Conservation (phyloP, 2,329 filamentous ascomycete species). For the Nemania abortiva region DNA sequence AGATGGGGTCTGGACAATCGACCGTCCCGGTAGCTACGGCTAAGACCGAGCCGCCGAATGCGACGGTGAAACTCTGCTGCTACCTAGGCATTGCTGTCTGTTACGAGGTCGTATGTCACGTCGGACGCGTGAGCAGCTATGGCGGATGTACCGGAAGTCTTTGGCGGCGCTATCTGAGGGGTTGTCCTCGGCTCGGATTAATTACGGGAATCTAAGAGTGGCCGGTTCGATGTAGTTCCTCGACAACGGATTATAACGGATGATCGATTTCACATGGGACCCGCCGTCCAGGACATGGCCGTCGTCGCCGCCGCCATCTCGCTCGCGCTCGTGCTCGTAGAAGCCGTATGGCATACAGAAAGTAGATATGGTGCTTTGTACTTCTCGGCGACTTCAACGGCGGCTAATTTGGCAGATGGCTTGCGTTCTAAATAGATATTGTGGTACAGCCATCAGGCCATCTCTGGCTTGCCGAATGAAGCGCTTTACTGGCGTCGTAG, state of each 20-base stretch:
- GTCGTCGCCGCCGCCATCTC: slow-evolving; percentile 37
- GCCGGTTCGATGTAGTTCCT: slow-evolving; percentile 51
- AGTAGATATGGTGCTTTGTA: slow-evolving; percentile 31
- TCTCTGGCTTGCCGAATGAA: too few species aligned
- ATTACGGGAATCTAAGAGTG: slow-evolving; percentile 43
- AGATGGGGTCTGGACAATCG: slow-evolving; percentile 44
- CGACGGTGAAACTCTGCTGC: slow-evolving; percentile 49
- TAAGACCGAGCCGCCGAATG: slow-evolving; percentile 48
- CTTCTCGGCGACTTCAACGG: too few species aligned
- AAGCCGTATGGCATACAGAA: slow-evolving; percentile 34
- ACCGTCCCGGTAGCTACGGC: slow-evolving; percentile 53
- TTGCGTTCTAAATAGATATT: too few species aligned
- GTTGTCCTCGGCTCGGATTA: slow-evolving; percentile 36
- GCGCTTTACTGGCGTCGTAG: too few species aligned
- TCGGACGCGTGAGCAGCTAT: slow-evolving; percentile 42
- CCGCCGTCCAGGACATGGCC: slow-evolving; percentile 46
- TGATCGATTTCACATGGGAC: slow-evolving; percentile 48
- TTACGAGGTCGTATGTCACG: slow-evolving; percentile 48
- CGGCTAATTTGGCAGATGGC: too few species aligned
- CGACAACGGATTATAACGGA: slow-evolving; percentile 44
- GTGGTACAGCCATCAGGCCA: too few species aligned
- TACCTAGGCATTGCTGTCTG: slow-evolving; percentile 49
- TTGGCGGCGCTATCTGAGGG: slow-evolving; percentile 46
- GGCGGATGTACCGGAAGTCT: slow-evolving; percentile 47
- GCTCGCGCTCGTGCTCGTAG: slow-evolving; percentile 36